Conservation (phyloP, 768 basidiomycete species). For the Neoboletus subvelutipes region DNA sequence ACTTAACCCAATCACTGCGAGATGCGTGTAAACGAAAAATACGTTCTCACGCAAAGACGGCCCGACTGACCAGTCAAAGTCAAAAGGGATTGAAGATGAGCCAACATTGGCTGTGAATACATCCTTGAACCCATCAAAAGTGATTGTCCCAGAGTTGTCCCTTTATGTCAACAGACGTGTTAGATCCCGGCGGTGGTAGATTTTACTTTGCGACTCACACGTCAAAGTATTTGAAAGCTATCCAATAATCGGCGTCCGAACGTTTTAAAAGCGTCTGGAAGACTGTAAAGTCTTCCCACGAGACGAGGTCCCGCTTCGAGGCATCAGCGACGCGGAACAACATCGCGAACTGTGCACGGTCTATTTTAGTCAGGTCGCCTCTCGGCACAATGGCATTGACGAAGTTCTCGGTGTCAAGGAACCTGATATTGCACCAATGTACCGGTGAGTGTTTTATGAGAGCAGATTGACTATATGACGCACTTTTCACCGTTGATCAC, state of each 20-base stretch:
- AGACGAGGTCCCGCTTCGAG: slow-evolving; percentile 70
- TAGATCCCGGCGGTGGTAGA: background rate
- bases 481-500: slow-evolving; percentile 80
- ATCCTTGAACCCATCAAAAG: slow-evolving; percentile 92
- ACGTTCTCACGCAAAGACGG: background rate
- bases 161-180: slow-evolving; percentile 38
- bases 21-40: slow-evolving; percentile 4
- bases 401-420: slow-evolving; percentile 83
- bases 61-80: slow-evolving; percentile 78
- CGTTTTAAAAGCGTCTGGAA: slow-evolving; percentile 93
- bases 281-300: slow-evolving; percentile 95
- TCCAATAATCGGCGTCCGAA: slow-evolving; percentile 96
- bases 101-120: slow-evolving; percentile 83
- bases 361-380: slow-evolving; percentile 82
- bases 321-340: slow-evolving; percentile 88
- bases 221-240: slow-evolving; percentile 95
- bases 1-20: slow-evolving; percentile 87
- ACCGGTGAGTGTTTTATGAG: slow-evolving; percentile 20
- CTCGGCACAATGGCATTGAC: slow-evolving; percentile 93
- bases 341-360: slow-evolving; percentile 83
- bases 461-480: slow-evolving; percentile 30
- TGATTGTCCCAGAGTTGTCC: slow-evolving; percentile 89
- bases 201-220: slow-evolving; percentile 56
- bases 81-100: slow-evolving; percentile 84
- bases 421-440: slow-evolving; percentile 47